Evolutionary conservation across 2,329 filamentous ascomycete species (phyloP).

Genomic region (Emergomyces pasteurianus): DNA sequence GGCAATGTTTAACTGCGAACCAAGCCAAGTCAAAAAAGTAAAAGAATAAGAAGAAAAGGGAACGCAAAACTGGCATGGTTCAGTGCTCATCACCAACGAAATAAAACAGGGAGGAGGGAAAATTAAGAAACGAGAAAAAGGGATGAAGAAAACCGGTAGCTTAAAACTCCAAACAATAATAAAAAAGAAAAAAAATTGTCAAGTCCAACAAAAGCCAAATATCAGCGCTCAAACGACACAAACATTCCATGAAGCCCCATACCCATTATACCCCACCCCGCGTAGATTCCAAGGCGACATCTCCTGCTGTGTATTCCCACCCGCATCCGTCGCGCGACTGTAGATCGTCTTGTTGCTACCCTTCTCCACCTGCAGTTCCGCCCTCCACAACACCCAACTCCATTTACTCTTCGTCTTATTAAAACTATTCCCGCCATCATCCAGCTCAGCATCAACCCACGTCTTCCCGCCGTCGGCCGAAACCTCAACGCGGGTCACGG

Average conservation of each 20-base stretch:
- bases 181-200: neutral
- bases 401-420: slow-evolving; percentile 31
- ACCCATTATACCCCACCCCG: slow-evolving; percentile 50
- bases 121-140: too few relatives aligned
- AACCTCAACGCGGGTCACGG: slow-evolving; percentile 43
- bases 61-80: too few relatives aligned
- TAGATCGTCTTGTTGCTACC: slow-evolving; percentile 36
- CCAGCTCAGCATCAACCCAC: slow-evolving; percentile 39
- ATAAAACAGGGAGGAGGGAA: too few relatives aligned
- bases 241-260: slow-evolving; percentile 41
- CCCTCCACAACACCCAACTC: slow-evolving; percentile 47
- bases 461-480: slow-evolving; percentile 37
- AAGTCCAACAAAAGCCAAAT: neutral
- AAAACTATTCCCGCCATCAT: slow-evolving; percentile 10
- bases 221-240: neutral
- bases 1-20: too few relatives aligned
- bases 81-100: too few relatives aligned
- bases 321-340: slow-evolving; percentile 43
- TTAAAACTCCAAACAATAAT: neutral
- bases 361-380: slow-evolving; percentile 25
- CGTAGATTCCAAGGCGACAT: slow-evolving; percentile 46
- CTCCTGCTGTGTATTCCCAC: slow-evolving; percentile 40
- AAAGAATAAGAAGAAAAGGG: too few relatives aligned
- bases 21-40: too few relatives aligned
- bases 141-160: too few relatives aligned